Evolutionary conservation across 2,329 filamentous ascomycete genomes (phyloP), one percentile per base, ranked within the genome.

Genomic region (Sclerotinia sclerotiorum): DNA sequence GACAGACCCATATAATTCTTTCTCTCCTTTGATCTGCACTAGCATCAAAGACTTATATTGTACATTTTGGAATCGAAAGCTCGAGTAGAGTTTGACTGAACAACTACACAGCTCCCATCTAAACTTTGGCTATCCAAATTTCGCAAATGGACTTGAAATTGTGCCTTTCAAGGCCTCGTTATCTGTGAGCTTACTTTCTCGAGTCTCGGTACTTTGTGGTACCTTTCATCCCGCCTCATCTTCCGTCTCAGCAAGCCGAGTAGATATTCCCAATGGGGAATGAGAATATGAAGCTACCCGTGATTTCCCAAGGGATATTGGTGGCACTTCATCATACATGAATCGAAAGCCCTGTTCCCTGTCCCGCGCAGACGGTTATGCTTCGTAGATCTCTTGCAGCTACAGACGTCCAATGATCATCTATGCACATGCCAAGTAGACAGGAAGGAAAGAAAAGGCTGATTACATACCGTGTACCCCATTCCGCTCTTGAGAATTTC

Each of bases 391-490:
- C 32, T 57, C 21, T 57, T 24, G 11, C 54, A 57, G 21, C 7
- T 42, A 32, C 32, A 42, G n/a, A 42, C 35, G 55, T 44, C 55
- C 55, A 62, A 39, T 49, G 15, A 62, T 51, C 46, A 60, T n/a
- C 57, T 39, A 51, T 62, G 60, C 60, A 62, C 17, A 62, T 62
- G 60, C 60, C 60, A 62, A 62, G 46, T 51, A n/a, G 46, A 27
- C 29, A 62, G 46, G 60, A 62, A 62, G 60, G 60, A 62, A 51
- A 39, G 60, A 51, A 39, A 62, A 51, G 60, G 60, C 44, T 62
- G 58, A 62, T 27, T 24, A 39, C 60, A 51, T 51, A 51, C 46
- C 44, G 58, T 62, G 58, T 60, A 62, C 6, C 19, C 42, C 5
- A 49, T 62, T 29, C 58, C 58, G 58, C 46, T 10, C 58, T 62